phyloP scores from a whole-genome alignment of 1,284 basidiomycete species.

The Puccinia novopanici region DNA sequence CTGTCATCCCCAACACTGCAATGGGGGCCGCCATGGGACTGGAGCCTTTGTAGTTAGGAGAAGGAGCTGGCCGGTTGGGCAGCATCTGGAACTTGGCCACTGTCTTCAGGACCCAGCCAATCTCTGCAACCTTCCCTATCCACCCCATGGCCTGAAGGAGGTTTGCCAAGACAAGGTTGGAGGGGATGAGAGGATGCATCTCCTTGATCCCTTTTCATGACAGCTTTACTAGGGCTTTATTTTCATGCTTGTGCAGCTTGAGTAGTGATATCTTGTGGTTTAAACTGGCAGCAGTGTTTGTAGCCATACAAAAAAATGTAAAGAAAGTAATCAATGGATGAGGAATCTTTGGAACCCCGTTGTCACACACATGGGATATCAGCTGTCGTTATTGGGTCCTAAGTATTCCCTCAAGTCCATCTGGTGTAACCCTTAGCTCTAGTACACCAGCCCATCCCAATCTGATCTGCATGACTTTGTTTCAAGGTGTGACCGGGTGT shows the following conservation, averaged over 20 bases:
- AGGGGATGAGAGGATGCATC: background rate
- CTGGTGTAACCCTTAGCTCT: no score
- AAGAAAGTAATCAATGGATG: no score
- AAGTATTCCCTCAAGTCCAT: no score
- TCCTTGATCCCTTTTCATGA: background rate
- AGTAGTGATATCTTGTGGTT: no score
- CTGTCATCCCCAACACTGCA: background rate
- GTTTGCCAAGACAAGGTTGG: slow-evolving; percentile 19
- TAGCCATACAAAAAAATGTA: no score
- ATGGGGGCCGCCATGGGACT: background rate
- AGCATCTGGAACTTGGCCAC: slow-evolving; percentile 11
- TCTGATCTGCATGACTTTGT: background rate
- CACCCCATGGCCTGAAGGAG: slow-evolving; percentile 32
- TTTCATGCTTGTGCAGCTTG: no score
- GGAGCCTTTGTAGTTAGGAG: background rate
- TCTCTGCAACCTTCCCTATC: background rate
- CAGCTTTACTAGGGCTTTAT: background rate
- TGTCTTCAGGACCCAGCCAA: background rate
- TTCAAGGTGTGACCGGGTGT: background rate
- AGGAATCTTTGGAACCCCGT: no score
- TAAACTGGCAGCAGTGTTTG: slow-evolving; percentile 94
- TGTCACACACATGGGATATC: no score
- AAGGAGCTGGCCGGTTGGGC: background rate
- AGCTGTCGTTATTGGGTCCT: no score
- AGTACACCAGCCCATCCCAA: no score